These are phyloP conservation scores for Nematodospora valgi DNA, from an alignment of 805 yeast species.

Conservation along the genomic window DNA sequence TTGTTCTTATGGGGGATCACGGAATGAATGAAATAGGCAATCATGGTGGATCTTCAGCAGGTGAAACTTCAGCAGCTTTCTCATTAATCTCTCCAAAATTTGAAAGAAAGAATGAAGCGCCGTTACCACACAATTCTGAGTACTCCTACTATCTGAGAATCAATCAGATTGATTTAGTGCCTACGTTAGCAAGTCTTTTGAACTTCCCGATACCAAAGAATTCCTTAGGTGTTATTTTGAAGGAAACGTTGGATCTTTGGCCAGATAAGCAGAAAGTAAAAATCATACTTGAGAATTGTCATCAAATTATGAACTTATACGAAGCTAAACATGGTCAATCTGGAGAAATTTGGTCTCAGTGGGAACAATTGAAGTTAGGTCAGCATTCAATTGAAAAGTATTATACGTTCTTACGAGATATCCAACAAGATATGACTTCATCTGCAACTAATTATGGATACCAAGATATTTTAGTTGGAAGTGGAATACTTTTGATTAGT, in stretches of 20 bases:
- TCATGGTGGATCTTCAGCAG: slow-evolving; percentile 92
- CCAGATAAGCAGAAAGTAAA: slow-evolving; percentile 25
- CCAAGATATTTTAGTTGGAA: slow-evolving; percentile 35
- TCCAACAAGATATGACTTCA: slow-evolving; percentile 51
- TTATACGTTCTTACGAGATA: slow-evolving; percentile 34
- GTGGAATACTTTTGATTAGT: slow-evolving; percentile 27
- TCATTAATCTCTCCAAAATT: slow-evolving; percentile 61
- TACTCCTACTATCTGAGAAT: slow-evolving; percentile 53
- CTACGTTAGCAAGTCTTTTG: slow-evolving; percentile 59
- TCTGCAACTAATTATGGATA: slow-evolving; percentile 75
- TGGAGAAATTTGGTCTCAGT: slow-evolving; percentile 8
- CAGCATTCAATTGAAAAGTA: slow-evolving; percentile 8
- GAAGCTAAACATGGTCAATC: slow-evolving; percentile 33
- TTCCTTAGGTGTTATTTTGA: slow-evolving; percentile 68
- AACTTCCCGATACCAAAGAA: slow-evolving; percentile 69
- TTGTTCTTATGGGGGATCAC: slow-evolving; percentile 87
- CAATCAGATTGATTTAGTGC: slow-evolving; percentile 71
- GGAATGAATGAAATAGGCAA: slow-evolving; percentile 96
- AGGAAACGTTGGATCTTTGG: slow-evolving; percentile 55
- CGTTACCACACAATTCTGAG: slow-evolving; percentile 35
- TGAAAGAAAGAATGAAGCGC: slow-evolving; percentile 26
- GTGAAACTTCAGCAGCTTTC: slow-evolving; percentile 89
- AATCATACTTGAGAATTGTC: slow-evolving; percentile 52
- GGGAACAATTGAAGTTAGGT: slow-evolving; percentile 11
- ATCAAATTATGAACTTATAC: slow-evolving; percentile 51